Percentiles rank a stretch among this genome's conserved stretches.
Evolutionary conservation across 768 basidiomycete species (phyloP).

Genomic region (Boletus coccyginus): DNA sequence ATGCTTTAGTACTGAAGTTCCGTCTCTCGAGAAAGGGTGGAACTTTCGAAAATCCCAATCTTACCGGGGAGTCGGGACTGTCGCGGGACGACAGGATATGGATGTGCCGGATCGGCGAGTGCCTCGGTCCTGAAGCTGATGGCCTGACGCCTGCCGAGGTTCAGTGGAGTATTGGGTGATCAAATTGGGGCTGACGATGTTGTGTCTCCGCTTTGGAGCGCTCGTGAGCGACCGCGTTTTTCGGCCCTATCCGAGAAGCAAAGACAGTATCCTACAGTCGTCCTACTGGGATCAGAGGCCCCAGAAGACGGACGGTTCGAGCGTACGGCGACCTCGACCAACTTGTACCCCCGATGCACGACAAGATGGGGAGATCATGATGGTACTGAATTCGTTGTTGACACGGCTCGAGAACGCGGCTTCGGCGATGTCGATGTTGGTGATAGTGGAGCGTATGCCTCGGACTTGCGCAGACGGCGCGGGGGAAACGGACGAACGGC

Average conservation of each 20-base stretch:
- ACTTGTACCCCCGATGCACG: conserved; percentile 65
- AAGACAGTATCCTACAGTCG: conserved; percentile 27
- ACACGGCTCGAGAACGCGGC: conserved; percentile 76
- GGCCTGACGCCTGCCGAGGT: conserved; percentile 42
- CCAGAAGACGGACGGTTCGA: conserved; percentile 24
- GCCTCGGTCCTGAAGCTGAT: conserved; percentile 2
- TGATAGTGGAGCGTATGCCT: conserved; percentile 18
- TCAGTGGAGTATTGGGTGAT: conserved; percentile 57
- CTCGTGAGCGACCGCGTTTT: conserved; percentile 64
- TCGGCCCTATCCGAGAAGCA: conserved; percentile 38
- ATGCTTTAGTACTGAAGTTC: no score
- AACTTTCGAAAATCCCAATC: no score
- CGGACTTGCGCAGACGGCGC: conserved; percentile 31
- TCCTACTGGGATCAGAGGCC: conserved; percentile 11
- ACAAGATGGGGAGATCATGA: conserved; percentile 70
- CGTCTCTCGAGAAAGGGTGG: no score
- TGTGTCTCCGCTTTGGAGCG: conserved; percentile 80
- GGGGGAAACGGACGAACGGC: conserved; percentile 44
- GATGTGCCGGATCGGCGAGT: conserved; percentile 31
- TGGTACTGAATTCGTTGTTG: conserved; percentile 73
- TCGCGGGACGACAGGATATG: conserved; percentile 69
- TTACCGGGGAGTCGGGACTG: conserved; percentile 37
- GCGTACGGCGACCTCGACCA: conserved; percentile 55
- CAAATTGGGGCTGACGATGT: conserved; percentile 51
- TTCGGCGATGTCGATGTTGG: conserved; percentile 25